Percentiles rank a stretch among this genome's conserved stretches.
Conservation (phyloP, 176 grass and related monocot genomes). For the Musa itinerans region DNA sequence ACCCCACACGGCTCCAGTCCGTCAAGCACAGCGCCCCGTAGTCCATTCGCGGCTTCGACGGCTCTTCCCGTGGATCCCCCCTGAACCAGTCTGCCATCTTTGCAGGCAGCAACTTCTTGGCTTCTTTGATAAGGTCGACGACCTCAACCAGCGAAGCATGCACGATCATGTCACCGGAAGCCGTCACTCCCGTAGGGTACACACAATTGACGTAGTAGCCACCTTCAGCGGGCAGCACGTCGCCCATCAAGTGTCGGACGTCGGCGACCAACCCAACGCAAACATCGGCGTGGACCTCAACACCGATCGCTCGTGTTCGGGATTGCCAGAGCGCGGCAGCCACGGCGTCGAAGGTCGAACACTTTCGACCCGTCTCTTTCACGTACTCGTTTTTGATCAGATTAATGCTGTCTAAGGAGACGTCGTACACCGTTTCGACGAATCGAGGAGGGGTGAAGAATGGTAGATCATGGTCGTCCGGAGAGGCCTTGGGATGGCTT, state of each 20-base stretch:
- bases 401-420: conserved; percentile 37
- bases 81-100: conserved; percentile 3
- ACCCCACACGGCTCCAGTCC: conserved; percentile 10
- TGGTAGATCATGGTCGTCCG: background rate
- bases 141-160: conserved; percentile 36
- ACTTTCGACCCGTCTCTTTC: conserved; percentile 48
- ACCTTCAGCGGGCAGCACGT: conserved; percentile 8
- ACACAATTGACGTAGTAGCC: conserved; percentile 73
- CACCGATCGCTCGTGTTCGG: conserved; percentile 43
- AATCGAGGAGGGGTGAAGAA: background rate
- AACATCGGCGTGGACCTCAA: conserved; percentile 25
- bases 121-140: conserved; percentile 42
- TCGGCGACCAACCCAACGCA: conserved; percentile 52
- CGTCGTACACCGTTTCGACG: conserved; percentile 27
- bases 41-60: background rate
- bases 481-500: background rate
- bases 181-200: conserved; percentile 45
- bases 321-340: conserved; percentile 49
- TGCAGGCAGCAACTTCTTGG: conserved; percentile 40
- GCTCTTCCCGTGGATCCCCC: conserved; percentile 2
- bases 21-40: background rate
- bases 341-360: conserved; percentile 57
- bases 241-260: conserved; percentile 43
- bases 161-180: conserved; percentile 12
- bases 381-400: conserved; percentile 40